Conservation (phyloP, 495 filamentous ascomycete species). For the Neurospora discreta region DNA sequence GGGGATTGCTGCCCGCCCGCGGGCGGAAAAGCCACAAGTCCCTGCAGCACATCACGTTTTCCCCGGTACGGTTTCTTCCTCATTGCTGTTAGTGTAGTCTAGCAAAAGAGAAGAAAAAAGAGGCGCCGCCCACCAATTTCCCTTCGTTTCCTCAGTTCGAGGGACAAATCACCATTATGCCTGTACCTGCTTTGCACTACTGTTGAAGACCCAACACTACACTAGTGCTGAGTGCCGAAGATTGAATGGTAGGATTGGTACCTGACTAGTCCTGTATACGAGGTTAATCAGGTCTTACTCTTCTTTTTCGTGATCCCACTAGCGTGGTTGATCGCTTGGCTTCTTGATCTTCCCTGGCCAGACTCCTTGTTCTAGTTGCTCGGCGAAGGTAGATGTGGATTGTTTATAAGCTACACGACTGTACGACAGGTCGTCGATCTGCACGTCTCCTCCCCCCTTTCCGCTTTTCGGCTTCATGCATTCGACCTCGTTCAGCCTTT, state of each 20-base stretch:
- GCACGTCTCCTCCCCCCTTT: not conserved
- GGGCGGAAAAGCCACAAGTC: not conserved
- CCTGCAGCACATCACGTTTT: not conserved
- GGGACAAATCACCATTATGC: not conserved
- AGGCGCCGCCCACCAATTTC: not conserved
- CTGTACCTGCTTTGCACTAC: not conserved
- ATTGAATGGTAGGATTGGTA: not conserved
- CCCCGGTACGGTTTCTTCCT: too few relatives aligned
- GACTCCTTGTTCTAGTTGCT: not conserved
- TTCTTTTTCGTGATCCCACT: not conserved
- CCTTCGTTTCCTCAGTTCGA: not conserved
- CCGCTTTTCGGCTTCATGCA: not conserved
- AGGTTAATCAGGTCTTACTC: not conserved
- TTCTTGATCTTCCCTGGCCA: not conserved
- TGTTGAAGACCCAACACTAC: not conserved
- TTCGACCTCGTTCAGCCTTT: not conserved
- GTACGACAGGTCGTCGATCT: not conserved
- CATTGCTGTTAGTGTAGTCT: too few relatives aligned
- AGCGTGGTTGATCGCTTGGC: not conserved
- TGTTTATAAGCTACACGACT: not conserved
- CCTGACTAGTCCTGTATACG: not conserved
- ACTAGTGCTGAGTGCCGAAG: not conserved
- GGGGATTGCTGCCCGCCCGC: not conserved
- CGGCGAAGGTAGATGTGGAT: not conserved
- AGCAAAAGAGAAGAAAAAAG: too few relatives aligned